Conservation (phyloP, 176 grass and related monocot genomes). For the Ensete glaucum region DNA sequence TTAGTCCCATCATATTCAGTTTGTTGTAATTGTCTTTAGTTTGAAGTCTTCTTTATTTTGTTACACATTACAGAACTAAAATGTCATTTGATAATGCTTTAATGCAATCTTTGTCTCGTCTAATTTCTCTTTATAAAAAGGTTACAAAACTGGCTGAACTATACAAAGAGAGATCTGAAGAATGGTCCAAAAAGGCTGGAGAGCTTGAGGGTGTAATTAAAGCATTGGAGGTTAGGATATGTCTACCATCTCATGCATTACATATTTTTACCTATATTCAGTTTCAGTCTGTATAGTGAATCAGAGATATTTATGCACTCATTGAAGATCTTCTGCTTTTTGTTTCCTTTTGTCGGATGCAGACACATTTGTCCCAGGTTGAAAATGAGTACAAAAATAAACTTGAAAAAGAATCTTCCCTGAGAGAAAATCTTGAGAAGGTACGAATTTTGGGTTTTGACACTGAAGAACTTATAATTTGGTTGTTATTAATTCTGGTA, state of each 20-base stretch:
- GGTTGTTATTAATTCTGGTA: background rate
- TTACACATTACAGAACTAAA: background rate
- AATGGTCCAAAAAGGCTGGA: constrained; percentile 87
- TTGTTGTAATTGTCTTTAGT: background rate
- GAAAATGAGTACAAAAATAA: constrained; percentile 94
- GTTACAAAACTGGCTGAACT: constrained; percentile 80
- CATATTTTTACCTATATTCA: background rate
- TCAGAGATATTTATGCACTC: too few species aligned
- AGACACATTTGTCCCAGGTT: constrained; percentile 84
- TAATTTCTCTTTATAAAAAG: constrained; percentile 28
- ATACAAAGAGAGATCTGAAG: constrained; percentile 82
- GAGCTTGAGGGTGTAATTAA: constrained; percentile 98
- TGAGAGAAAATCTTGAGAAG: constrained; percentile 61
- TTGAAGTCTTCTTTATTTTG: background rate
- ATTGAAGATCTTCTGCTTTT: background rate
- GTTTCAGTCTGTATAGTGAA: background rate
- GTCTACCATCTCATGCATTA: background rate
- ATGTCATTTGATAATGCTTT: background rate
- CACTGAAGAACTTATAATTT: background rate
- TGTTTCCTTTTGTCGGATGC: constrained; percentile 28
- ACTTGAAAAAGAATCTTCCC: constrained; percentile 60
- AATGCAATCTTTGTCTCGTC: too few species aligned
- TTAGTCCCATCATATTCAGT: background rate
- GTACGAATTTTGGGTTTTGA: constrained; percentile 21
- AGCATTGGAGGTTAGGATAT: constrained; percentile 74